phyloP scores from a whole-genome alignment of 768 basidiomycete species.

The Leccinum pellstonianum region DNA sequence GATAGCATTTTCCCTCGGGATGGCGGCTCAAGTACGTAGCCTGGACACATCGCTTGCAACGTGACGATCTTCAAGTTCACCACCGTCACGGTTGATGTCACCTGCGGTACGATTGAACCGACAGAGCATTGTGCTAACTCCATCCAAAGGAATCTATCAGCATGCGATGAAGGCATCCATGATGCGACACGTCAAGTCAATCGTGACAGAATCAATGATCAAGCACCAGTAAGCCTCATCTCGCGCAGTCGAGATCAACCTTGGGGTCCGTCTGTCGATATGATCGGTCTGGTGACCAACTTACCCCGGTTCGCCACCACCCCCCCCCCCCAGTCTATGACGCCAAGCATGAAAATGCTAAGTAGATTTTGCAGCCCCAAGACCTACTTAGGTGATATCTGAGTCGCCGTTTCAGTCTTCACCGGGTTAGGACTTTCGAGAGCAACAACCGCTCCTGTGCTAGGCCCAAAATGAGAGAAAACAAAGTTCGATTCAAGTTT shows the following conservation, averaged over 20 bases:
- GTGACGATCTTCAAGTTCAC: not conserved
- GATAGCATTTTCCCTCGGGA: not conserved
- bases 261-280: not conserved
- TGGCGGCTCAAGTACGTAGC: not conserved
- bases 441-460: not conserved
- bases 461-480: not conserved
- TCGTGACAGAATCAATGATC: not conserved
- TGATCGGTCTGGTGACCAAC: not conserved
- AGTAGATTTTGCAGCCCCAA: not conserved
- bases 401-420: not conserved
- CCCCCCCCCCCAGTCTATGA: not conserved
- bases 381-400: not conserved
- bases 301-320: too few relatives aligned
- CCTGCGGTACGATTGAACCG: not conserved
- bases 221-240: not conserved
- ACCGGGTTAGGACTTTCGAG: not conserved
- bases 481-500: not conserved
- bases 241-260: not conserved
- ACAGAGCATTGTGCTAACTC: not conserved
- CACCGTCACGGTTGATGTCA: not conserved
- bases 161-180: not conserved
- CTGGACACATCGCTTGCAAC: not conserved
- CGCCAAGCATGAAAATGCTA: not conserved
- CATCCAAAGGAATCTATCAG: not conserved
- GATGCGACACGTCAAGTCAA: not conserved